Base-by-base conservation (phyloP, 1,139 yeast genomes). In the Taiozyma sp. region DNA sequence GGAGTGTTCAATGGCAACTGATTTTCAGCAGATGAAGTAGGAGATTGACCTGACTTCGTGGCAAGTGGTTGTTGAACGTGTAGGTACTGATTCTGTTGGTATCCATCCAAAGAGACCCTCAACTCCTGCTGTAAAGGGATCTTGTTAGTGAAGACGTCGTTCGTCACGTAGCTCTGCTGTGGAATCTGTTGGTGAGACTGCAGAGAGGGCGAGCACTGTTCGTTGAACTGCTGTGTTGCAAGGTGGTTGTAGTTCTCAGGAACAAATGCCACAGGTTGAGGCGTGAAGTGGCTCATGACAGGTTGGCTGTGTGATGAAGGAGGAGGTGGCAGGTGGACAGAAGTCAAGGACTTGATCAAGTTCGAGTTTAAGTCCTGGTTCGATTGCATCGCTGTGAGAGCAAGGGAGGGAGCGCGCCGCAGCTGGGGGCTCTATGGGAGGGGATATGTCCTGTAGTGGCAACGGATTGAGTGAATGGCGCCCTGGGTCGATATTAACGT, bases 281-380 rank as follows among this genome's bases (percentile, higher is more conserved):
- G 21, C 24, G 41, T 37, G 41, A 37, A 37, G 6, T 37, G 41
- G 22, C 32, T 42, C 37, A 40, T 16, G 45, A 32, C 22, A 9
- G 41, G 41, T 9, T 21, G 37, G 14, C 21, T 24, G 10, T 29
- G 26, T 3, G 69, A 56, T n/a, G 72, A 61, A 7, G 75, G 75
- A 1, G 76, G 76, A 11, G 76, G 76, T 14, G 76, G 76, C 30
- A 72, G 66, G 50, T 72, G 74, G 26, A 72, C 74, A 32, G 76
- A 72, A 19, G 71, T 67, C 54, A 72, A 60, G 24, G 76, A 72
- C 58, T 70, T 71, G 57, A 72, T 60, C 49, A 72, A 58, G 56
- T 72, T 72, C 39, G 71, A 65, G 55, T 68, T 66, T 50, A 67
- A 61, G 46, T 67, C 67, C 42, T 68, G 60, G 45, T 59, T 60